A percentile compares a stretch with the other conserved stretches of the same genome.
phyloP scores from a whole-genome alignment of 306 rosid genomes.

The Cucurbita pepo region DNA sequence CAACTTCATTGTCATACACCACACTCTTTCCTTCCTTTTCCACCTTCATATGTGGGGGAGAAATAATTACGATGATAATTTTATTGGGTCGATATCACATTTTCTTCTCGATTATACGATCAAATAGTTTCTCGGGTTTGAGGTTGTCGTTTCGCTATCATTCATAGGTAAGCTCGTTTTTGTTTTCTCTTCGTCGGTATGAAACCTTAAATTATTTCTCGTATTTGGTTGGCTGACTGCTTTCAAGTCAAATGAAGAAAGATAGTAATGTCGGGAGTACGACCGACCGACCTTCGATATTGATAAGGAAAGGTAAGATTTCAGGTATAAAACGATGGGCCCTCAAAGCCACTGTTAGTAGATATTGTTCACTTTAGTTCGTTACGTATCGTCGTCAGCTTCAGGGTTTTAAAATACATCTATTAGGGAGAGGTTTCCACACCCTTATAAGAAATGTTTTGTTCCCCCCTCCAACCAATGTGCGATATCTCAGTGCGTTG shows the following conservation, averaged over 20 bases:
- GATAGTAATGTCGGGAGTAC: background rate
- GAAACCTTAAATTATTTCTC: background rate
- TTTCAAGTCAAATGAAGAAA: background rate
- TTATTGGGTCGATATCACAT: background rate
- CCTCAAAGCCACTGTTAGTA: too few species aligned
- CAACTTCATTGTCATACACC: background rate
- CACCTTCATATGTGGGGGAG: background rate
- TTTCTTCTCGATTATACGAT: background rate
- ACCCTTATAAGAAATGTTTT: too few species aligned
- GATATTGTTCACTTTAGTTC: too few species aligned
- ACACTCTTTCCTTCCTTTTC: background rate
- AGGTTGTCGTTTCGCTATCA: background rate
- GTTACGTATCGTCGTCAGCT: too few species aligned
- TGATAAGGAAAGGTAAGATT: background rate
- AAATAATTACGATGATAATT: background rate
- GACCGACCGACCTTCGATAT: too few species aligned
- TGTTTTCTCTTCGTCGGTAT: background rate
- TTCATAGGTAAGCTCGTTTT: background rate
- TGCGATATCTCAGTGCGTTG: too few species aligned
- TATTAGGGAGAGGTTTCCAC: too few species aligned
- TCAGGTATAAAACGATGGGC: background rate
- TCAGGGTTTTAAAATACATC: too few species aligned
- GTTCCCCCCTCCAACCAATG: too few species aligned
- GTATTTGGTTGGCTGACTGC: background rate
- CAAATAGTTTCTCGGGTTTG: background rate